phyloP scores from a whole-genome alignment of 305 asterid species.

The Solanum chacoense region DNA sequence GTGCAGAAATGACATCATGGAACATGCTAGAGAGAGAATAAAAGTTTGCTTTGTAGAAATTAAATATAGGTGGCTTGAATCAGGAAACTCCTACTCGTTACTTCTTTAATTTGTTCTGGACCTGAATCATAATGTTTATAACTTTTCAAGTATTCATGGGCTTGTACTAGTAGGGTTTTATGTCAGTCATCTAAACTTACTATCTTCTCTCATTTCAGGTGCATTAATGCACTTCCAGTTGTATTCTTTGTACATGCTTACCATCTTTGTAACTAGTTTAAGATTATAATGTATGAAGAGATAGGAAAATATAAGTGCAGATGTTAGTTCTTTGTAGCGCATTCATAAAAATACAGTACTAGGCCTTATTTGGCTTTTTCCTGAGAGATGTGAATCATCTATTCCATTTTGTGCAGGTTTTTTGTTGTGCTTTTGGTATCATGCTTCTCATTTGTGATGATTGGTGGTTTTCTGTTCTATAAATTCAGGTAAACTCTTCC shows the following conservation, averaged over 20 bases:
- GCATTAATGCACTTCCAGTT: not conserved
- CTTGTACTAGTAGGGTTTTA: not conserved
- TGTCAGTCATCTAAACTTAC: not conserved
- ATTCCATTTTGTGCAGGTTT: slow-evolving; percentile 46
- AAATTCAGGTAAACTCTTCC: slow-evolving; percentile 50
- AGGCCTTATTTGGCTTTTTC: not conserved
- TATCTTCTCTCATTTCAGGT: not conserved
- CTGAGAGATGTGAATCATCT: not conserved
- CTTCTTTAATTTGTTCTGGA: not conserved
- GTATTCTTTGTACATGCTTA: not conserved
- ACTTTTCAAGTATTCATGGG: not conserved
- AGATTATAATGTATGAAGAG: not conserved
- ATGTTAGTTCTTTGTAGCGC: not conserved
- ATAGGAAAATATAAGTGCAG: not conserved
- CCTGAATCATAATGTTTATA: not conserved
- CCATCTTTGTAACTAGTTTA: not conserved
- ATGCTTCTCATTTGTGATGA: slow-evolving; percentile 71
- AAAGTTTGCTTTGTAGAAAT: not conserved
- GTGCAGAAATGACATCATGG: not conserved
- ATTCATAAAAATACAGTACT: not conserved
- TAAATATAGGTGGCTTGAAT: not conserved
- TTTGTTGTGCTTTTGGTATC: slow-evolving; percentile 74
- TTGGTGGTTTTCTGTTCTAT: slow-evolving; percentile 92
- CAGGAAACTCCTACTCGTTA: not conserved
- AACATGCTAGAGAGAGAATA: not conserved